These are phyloP conservation scores for Botrytis pseudocinerea DNA, from an alignment of 2,329 filamentous ascomycete species.

Conservation along the genomic window DNA sequence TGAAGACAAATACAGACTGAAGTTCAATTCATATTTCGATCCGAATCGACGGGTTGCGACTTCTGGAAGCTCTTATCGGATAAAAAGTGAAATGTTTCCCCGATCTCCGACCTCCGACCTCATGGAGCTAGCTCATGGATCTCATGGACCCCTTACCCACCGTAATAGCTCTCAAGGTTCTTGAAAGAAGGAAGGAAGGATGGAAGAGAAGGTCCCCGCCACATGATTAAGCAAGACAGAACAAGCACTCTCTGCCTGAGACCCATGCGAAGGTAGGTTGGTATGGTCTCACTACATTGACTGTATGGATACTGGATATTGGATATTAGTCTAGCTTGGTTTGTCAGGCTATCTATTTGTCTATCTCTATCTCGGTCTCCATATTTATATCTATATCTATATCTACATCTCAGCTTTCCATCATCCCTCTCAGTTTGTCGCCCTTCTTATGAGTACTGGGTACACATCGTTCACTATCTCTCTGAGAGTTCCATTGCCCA, in stretches of 20 bases:
- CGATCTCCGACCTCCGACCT: constrained; percentile 9
- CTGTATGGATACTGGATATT: neutral
- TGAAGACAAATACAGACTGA: neutral
- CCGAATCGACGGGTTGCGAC: neutral
- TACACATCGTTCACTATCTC: neutral
- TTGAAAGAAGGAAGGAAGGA: neutral
- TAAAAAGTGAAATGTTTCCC: constrained; percentile 3
- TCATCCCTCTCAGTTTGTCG: neutral
- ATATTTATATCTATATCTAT: neutral
- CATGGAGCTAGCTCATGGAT: neutral
- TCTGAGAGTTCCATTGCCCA: neutral
- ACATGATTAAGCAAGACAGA: constrained; percentile 18
- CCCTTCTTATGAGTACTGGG: neutral
- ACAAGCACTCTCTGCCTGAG: neutral
- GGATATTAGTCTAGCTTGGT: neutral
- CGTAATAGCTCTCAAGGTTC: neutral
- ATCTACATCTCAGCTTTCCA: neutral
- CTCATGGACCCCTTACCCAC: neutral
- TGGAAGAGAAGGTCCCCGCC: constrained; percentile 8
- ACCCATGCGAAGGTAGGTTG: neutral
- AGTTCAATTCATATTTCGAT: neutral
- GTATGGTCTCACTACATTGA: neutral
- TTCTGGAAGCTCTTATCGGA: constrained; percentile 5
- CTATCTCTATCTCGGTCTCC: neutral
- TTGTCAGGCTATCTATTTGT: neutral